A percentile compares a stretch with the other conserved stretches of the same genome.
These are phyloP conservation scores for Penicillium nucicola DNA, from an alignment of 495 filamentous ascomycete species.

Conservation along the genomic window DNA sequence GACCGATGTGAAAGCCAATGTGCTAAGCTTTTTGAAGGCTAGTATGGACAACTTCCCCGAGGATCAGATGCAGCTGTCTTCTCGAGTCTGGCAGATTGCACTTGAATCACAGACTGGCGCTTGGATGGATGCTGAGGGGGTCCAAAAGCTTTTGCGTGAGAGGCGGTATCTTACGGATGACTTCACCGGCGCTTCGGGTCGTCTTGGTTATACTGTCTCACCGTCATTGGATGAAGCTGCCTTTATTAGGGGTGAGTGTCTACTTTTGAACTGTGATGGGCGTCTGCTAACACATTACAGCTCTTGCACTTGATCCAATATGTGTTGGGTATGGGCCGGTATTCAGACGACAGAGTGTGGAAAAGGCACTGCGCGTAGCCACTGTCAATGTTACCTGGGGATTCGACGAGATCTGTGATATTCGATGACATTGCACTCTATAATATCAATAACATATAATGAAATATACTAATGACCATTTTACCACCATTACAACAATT, in stretches of 20 bases:
- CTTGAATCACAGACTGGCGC: conserved; percentile 16
- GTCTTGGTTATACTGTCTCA: neutral
- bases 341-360: conserved; percentile 26
- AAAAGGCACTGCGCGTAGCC: conserved; percentile 22
- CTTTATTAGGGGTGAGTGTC: conserved; percentile 26
- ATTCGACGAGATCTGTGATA: neutral
- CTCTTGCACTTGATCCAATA: conserved; percentile 16
- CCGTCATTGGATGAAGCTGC: conserved; percentile 16
- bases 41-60: conserved; percentile 11
- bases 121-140: conserved; percentile 31
- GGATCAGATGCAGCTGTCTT: conserved; percentile 12
- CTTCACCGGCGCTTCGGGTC: neutral
- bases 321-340: conserved; percentile 30
- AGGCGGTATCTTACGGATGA: conserved; percentile 15
- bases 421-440: neutral
- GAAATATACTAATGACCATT: neutral
- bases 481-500: too few species aligned
- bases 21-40: conserved; percentile 11
- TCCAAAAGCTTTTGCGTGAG: conserved; percentile 23
- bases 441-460: neutral
- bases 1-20: conserved; percentile 18
- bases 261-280: neutral
- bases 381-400: conserved; percentile 21
- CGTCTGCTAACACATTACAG: conserved; percentile 16
- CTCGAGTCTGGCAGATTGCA: conserved; percentile 22